These are phyloP conservation scores for Yarrowia sp. DNA, from an alignment of 805 yeast species.

Conservation along the genomic window DNA sequence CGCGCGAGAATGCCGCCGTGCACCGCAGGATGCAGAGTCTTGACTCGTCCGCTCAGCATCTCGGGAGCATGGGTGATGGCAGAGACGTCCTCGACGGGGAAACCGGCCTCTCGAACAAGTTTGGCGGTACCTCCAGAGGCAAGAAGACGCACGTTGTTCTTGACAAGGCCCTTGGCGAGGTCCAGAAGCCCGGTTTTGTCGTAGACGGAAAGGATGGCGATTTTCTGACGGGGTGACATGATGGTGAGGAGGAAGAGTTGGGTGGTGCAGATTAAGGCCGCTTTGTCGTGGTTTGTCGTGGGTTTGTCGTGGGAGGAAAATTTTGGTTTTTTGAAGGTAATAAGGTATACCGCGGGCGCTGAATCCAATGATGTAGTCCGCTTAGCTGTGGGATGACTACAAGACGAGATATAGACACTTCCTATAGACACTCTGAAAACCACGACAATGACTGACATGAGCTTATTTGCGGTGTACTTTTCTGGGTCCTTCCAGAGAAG, in stretches of 20 bases:
- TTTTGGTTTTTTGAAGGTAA: too few relatives aligned
- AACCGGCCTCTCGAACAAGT: slow-evolving; percentile 93
- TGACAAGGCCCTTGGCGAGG: slow-evolving; percentile 89
- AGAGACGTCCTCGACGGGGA: slow-evolving; percentile 95
- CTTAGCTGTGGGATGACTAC: neutral
- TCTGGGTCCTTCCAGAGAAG: too few relatives aligned
- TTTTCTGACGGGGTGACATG: slow-evolving; percentile 46
- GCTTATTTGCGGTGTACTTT: too few relatives aligned
- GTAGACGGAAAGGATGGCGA: slow-evolving; percentile 95
- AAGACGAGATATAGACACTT: neutral
- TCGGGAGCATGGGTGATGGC: slow-evolving; percentile 97
- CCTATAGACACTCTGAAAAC: neutral
- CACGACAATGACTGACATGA: too few relatives aligned
- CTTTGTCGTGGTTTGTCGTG: neutral
- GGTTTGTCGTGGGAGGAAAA: neutral
- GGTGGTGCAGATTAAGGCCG: neutral
- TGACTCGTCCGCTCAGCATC: slow-evolving; percentile 98
- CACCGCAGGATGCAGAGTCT: slow-evolving; percentile 97
- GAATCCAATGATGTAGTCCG: neutral
- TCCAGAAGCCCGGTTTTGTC: slow-evolving; percentile 96
- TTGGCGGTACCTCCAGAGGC: slow-evolving; percentile 98
- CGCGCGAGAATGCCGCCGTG: slow-evolving; percentile 94
- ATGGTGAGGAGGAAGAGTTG: neutral
- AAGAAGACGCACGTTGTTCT: slow-evolving; percentile 82
- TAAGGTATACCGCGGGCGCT: neutral